These are phyloP conservation scores for Oleoguttula mirabilis DNA, from an alignment of 495 filamentous ascomycete genomes.

Conservation along the genomic window DNA sequence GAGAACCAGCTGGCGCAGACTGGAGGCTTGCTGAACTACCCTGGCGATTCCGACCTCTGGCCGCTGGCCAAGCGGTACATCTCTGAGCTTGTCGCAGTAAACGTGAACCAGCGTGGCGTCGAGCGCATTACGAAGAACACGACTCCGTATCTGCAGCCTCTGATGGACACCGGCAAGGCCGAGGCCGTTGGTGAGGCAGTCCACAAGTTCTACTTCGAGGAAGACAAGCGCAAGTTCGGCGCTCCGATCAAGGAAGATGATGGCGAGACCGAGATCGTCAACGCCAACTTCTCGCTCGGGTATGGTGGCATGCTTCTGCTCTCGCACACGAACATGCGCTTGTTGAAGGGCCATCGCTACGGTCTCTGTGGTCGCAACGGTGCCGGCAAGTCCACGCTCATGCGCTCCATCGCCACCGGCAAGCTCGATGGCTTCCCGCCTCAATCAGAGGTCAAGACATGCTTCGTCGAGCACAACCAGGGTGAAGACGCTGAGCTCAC, in stretches of 20 bases:
- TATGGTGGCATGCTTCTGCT: slow-evolving; percentile 98
- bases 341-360: slow-evolving; percentile 93
- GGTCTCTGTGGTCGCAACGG: slow-evolving; percentile 94
- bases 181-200: slow-evolving; percentile 52
- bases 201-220: slow-evolving; percentile 58
- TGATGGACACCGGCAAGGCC: slow-evolving; percentile 47
- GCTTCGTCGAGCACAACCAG: slow-evolving; percentile 98
- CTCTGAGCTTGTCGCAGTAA: slow-evolving; percentile 75
- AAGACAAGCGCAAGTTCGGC: slow-evolving; percentile 78
- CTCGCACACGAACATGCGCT: slow-evolving; percentile 86
- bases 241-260: slow-evolving; percentile 74
- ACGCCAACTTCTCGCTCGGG: slow-evolving; percentile 92
- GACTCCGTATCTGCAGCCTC: slow-evolving; percentile 59
- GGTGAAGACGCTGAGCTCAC: slow-evolving; percentile 91
- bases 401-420: slow-evolving; percentile 88
- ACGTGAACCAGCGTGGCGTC: slow-evolving; percentile 71
- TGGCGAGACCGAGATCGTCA: slow-evolving; percentile 86
- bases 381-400: slow-evolving; percentile 94
- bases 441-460: slow-evolving; percentile 80
- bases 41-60: slow-evolving; percentile 51
- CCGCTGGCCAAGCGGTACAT: slow-evolving; percentile 61
- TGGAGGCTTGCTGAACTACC: slow-evolving; percentile 44
- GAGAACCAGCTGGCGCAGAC: slow-evolving; percentile 61
- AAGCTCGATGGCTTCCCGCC: slow-evolving; percentile 96
- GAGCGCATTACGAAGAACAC: slow-evolving; percentile 55